phyloP scores from a whole-genome alignment of 805 yeast species.

The Candida fluviatilis region DNA sequence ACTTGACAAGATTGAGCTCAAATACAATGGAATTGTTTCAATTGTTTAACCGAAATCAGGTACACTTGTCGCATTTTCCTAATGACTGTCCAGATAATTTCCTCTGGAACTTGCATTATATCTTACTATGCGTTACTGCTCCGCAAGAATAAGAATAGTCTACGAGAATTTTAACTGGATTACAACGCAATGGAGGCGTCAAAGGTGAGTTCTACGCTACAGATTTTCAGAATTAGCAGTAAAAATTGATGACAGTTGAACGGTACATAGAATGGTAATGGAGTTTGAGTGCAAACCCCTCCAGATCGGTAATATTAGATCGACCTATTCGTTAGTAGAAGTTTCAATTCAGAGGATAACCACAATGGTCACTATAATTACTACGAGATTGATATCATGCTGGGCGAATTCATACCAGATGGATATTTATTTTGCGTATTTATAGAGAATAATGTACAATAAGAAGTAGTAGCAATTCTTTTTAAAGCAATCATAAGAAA shows the following conservation, averaged over 20 bases:
- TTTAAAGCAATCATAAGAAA: constrained; percentile 16
- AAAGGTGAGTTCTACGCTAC: too few relatives aligned
- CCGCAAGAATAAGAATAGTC: neutral
- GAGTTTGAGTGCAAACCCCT: too few relatives aligned
- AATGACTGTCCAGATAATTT: constrained; percentile 37
- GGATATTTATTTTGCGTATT: neutral
- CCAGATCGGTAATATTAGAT: too few relatives aligned
- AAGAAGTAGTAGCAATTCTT: neutral
- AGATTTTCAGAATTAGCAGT: too few relatives aligned
- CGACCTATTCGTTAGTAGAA: too few relatives aligned
- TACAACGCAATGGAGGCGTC: neutral
- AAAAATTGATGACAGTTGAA: too few relatives aligned
- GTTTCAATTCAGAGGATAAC: too few relatives aligned
- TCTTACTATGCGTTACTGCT: constrained; percentile 32
- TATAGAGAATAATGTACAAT: neutral
- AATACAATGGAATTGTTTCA: constrained; percentile 14
- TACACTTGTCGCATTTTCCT: constrained; percentile 20
- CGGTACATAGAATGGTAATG: too few relatives aligned
- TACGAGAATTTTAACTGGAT: too few relatives aligned
- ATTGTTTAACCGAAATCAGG: constrained; percentile 3
- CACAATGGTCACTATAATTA: too few relatives aligned
- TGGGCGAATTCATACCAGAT: neutral
- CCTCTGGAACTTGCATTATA: constrained; percentile 37
- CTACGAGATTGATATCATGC: neutral
- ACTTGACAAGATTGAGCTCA: constrained; percentile 22